Evolutionary conservation across 441 rosid species (phyloP), one percentile per base, ranked within the genome.

Genomic region (Pelargonium exstipulatum): DNA sequence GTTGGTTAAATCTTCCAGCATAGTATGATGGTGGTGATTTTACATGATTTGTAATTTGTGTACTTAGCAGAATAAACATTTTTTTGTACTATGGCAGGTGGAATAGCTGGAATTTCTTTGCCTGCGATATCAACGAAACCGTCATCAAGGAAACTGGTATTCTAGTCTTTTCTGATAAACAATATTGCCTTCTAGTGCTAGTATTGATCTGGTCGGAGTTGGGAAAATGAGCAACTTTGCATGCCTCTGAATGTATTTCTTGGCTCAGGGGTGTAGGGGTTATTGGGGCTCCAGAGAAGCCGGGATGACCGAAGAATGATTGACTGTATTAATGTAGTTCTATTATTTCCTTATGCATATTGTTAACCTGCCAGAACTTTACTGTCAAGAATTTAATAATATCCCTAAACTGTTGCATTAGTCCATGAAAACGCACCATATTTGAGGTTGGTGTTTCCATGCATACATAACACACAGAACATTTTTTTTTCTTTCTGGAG

Each of bases 31-130:
- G 17, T 49, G 58, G 6, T 51, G 58, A 14, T 16, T 49, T 60
- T 9, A 70, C 9, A 6, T 29, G 22, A 12, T 65, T 76, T 53
- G 66, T 29, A 20, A 32, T 55, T 42, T 40, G 49, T 74, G 67
- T 74, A 20, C 22, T 65, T 1, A 0, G 53, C 14, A 4, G n/a
- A 48, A 48, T 48, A 48, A 48, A 13, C 14, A 13, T n/a, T 3
- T 5, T 3, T 5, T n/a, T 49, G 55, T 49, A 4, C 5, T n/a
- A 22, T 24, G 79, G 83, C 95, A 94, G 99, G 70, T 94, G 99
- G 99, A 95, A 90, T 77, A 95, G 97, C 87, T 95, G 99, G 99
- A 95, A 95, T 75, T 91, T 86, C 84, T 95, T 90, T 79, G 99
- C 89, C 71, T 91, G 99, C 79, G 74, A 85, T 78, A 87, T 94